phyloP scores from a whole-genome alignment of 352 stramenopile genomes.

The Phytopythium aichiense region DNA sequence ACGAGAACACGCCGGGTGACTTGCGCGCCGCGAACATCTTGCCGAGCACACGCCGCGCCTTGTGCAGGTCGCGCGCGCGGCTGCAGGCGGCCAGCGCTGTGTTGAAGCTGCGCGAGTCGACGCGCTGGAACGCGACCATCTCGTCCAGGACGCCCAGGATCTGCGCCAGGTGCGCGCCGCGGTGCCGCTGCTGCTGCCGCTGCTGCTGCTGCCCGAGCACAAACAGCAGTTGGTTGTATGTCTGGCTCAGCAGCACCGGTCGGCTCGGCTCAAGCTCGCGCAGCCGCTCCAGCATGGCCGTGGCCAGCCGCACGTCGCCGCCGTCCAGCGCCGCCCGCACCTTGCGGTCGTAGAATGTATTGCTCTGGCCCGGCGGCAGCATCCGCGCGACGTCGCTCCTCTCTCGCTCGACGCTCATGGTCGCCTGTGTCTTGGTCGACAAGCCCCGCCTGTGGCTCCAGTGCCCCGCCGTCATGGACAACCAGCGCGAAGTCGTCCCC shows the following conservation, averaged over 20 bases:
- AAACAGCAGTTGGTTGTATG: slow-evolving; percentile 59
- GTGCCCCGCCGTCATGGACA: not conserved
- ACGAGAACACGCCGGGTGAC: slow-evolving; percentile 35
- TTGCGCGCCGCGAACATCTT: slow-evolving; percentile 33
- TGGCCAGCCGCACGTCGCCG: slow-evolving; percentile 23
- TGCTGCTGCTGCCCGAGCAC: slow-evolving; percentile 34
- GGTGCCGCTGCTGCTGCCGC: slow-evolving; percentile 12
- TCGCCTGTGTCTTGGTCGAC: not conserved
- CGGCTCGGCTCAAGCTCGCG: slow-evolving; percentile 15
- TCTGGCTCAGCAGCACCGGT: slow-evolving; percentile 31
- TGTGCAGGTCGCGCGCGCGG: slow-evolving; percentile 30
- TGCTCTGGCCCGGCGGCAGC: slow-evolving; percentile 22
- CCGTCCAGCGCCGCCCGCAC: slow-evolving; percentile 26
- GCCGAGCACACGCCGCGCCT: slow-evolving; percentile 31
- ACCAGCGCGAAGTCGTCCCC: not conserved
- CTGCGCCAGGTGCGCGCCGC: slow-evolving; percentile 27
- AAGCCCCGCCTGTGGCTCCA: not conserved
- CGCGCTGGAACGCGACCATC: slow-evolving; percentile 36
- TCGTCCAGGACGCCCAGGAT: slow-evolving; percentile 48
- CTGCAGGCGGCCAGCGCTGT: slow-evolving; percentile 69
- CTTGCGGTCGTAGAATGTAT: slow-evolving; percentile 42
- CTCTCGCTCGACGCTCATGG: not conserved
- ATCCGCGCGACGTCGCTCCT: slow-evolving; percentile 11
- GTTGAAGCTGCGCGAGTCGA: slow-evolving; percentile 53
- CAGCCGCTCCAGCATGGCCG: slow-evolving; percentile 23